A percentile compares a stretch with the other conserved stretches of the same genome.
phyloP scores from a whole-genome alignment of 1,139 yeast species.

The Debaryomyces udenii region DNA sequence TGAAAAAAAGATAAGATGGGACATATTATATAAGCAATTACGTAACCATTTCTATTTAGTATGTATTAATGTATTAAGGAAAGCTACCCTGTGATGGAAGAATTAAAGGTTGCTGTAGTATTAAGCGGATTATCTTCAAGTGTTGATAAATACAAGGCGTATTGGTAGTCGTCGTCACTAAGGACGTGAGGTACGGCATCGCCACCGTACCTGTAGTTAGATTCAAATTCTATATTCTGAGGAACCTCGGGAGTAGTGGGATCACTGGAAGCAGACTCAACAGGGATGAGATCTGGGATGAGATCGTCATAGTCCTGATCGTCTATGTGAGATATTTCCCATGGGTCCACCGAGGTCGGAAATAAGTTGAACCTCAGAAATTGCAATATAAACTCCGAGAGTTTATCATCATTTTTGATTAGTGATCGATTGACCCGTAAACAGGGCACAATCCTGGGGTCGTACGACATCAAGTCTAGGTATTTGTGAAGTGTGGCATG shows the following conservation, averaged over 20 bases:
- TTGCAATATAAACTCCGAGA: slow-evolving; percentile 29
- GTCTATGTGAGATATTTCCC: slow-evolving; percentile 44
- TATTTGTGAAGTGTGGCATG: slow-evolving; percentile 38
- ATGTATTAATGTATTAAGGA: background rate
- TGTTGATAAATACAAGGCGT: slow-evolving; percentile 15
- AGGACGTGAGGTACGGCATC: slow-evolving; percentile 1
- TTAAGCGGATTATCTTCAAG: slow-evolving; percentile 8
- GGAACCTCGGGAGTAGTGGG: slow-evolving; percentile 7
- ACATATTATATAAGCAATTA: slow-evolving; percentile 5
- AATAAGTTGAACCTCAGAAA: slow-evolving; percentile 32
- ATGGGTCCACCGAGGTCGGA: slow-evolving; percentile 38
- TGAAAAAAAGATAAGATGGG: slow-evolving; percentile 5
- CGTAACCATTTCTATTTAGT: background rate
- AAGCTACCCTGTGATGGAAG: slow-evolving; percentile 1
- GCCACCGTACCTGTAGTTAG: slow-evolving; percentile 2
- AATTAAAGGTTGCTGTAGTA: background rate
- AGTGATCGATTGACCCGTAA: slow-evolving; percentile 39
- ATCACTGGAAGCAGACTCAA: slow-evolving; percentile 5
- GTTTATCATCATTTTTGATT: slow-evolving; percentile 29
- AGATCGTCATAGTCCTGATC: slow-evolving; percentile 38
- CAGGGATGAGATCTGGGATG: slow-evolving; percentile 34
- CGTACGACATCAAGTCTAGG: slow-evolving; percentile 44
- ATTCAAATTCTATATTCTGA: slow-evolving; percentile 3
- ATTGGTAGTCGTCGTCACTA: slow-evolving; percentile 10
- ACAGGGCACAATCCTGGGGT: slow-evolving; percentile 44